phyloP scores from a whole-genome alignment of 2,329 filamentous ascomycete species.

The Rhynchosporium secalis region DNA sequence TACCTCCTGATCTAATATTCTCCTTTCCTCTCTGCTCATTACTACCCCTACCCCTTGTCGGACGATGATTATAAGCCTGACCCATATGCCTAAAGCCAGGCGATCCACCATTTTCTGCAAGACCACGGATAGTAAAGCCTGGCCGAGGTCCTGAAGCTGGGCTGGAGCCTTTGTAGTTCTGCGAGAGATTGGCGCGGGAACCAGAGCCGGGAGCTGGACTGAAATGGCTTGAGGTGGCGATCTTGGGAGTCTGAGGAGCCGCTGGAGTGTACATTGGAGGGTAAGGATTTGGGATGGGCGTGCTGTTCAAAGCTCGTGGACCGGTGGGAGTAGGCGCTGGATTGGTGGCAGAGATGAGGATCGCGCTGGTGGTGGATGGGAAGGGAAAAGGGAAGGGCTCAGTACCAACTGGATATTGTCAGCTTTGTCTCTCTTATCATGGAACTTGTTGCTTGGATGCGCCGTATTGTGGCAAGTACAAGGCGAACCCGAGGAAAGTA shows the following conservation, averaged over 20 bases:
- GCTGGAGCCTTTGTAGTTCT: not conserved
- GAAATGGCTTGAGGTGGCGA: not conserved
- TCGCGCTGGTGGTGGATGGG: slow-evolving; percentile 2
- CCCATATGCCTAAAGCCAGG: not conserved
- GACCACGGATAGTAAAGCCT: not conserved
- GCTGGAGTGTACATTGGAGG: slow-evolving; percentile 3
- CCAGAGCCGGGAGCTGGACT: not conserved
- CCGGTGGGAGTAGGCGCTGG: slow-evolving; percentile 6
- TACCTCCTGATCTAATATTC: not conserved
- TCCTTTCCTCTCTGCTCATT: not conserved
- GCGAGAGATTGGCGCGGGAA: not conserved
- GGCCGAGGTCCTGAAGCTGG: not conserved
- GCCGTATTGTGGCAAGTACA: not conserved
- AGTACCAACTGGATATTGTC: not conserved
- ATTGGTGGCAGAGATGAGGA: slow-evolving; percentile 7
- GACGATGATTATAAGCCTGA: slow-evolving; percentile 6
- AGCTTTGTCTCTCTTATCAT: not conserved
- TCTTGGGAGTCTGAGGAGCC: not conserved
- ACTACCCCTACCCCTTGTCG: not conserved
- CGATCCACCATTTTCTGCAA: not conserved
- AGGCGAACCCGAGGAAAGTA: not conserved
- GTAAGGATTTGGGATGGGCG: slow-evolving; percentile 6
- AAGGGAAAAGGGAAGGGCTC: slow-evolving; percentile 14
- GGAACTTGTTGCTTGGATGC: not conserved
- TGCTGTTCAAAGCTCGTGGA: slow-evolving; percentile 3